Percentiles rank a stretch among this genome's conserved stretches.
phyloP scores from a whole-genome alignment of 2,329 filamentous ascomycete species.

The Talaromyces albobiverticillius region DNA sequence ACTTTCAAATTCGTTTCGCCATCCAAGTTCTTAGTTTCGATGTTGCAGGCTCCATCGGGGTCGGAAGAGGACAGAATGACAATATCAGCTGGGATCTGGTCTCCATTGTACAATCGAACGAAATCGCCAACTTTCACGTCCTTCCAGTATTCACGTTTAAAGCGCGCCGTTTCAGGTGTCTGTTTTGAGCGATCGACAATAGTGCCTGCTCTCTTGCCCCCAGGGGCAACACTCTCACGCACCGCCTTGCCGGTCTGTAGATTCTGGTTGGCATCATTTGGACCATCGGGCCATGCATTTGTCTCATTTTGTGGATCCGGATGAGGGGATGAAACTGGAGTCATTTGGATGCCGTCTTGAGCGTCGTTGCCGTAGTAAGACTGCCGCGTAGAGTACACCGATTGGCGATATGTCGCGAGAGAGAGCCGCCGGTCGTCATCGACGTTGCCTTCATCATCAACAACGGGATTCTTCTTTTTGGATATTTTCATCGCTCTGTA shows the following conservation, averaged over 20 bases:
- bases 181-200: conserved; percentile 71
- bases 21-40: conserved; percentile 97
- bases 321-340: conserved; percentile 80
- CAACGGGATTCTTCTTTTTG: conserved; percentile 44
- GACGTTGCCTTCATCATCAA: conserved; percentile 10
- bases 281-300: conserved; percentile 37
- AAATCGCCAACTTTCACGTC: conserved; percentile 93
- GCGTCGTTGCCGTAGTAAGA: conserved; percentile 46
- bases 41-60: conserved; percentile 88
- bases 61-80: conserved; percentile 92
- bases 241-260: conserved; percentile 31
- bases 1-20: conserved; percentile 98
- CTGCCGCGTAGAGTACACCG: conserved; percentile 54
- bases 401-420: conserved; percentile 54
- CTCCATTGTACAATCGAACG: conserved; percentile 92
- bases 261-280: conserved; percentile 25
- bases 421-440: conserved; percentile 64
- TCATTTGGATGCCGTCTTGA: conserved; percentile 82
- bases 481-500: conserved; percentile 51
- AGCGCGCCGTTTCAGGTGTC: conserved; percentile 69
- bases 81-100: conserved; percentile 90
- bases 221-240: conserved; percentile 23
- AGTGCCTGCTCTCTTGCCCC: conserved; percentile 57
- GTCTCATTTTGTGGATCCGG: conserved; percentile 49
- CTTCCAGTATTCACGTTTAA: conserved; percentile 95